Evolutionary conservation across 345 rosid genomes (phyloP), one percentile per base, ranked within the genome.

Genomic region (Camelina laxa): DNA sequence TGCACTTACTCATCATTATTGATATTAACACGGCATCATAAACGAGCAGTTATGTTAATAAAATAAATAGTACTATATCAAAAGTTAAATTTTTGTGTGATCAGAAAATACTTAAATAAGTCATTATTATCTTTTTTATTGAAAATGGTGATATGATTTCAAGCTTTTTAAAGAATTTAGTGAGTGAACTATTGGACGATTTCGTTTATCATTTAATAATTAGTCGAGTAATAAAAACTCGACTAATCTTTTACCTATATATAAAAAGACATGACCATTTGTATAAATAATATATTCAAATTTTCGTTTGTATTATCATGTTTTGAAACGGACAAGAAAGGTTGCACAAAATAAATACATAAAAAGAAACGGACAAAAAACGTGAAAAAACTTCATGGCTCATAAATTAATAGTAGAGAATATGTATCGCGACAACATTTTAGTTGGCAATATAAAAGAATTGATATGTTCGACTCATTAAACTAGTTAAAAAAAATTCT

Each of bases 401-500:
- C 56, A 33, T 33, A 6, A 17, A 39, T 27, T 4, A 27, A 27
- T 27, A 27, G 42, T 55, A 69, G 24, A 69, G 16, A 19, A 69
- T 69, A 42, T 57, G 35, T 33, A 47, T 70, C 16, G 7, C 20
- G 49, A 38, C 36, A 54, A 59, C 36, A 35, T 45, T 71, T 24
- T 49, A 71, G 67, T 71, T 60, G 75, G 51, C 67, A 60, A 70
- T 61, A 61, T 19, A 49, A 61, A 50, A 72, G 41, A 39, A 59
- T 49, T 39, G 61, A 72, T 72, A 56, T 38, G 50, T 62, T 72
- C 51, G 14, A 39, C 69, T 72, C 36, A 63, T 42, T 70, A 27
- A 24, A 73, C 60, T 73, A 64, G 57, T 74, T 55, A 65, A 35
- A 65, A 35, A 65, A 73, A 59, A 6, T 2, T 45, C 11, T 8